Base-by-base conservation (phyloP, 1,139 yeast genomes). In the Sugiyamaella xylanicola region DNA sequence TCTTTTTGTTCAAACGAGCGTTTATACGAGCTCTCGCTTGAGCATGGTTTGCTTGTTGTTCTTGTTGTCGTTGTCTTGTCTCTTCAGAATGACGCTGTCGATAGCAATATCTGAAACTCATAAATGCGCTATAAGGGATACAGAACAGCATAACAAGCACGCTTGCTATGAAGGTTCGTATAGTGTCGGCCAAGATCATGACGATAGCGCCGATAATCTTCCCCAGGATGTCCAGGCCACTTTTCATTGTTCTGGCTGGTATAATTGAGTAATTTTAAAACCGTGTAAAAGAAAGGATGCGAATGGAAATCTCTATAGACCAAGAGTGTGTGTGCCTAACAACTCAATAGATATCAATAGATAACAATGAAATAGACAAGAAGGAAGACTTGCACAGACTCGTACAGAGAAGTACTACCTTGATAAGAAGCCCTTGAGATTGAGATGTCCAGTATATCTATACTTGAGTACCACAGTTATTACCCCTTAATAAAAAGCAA, bases 91-190 rank as follows among this genome's bases (percentile, higher is more conserved):
- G 57, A n/a, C 68, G 65, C 11, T 69, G 60, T 40, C 73, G 57
- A 59, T 67, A 64, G 56, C 72, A 71, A 58, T 69, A 72, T 55
- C 71, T 61, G n/a, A 71, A 59, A 20, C 72, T 72, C 59, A 72
- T 63, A 51, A 71, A 63, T 51, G 71, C 70, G 62, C 71, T 68
- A 50, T 47, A 58, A 16, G 65, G 66, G 39, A 61, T 43, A 51
- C 60, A 61, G 57, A 59, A 55, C 46, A 63, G 37, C 39, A 60
- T 46, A 32, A 55, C 49, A 54, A 61, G 50, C 20, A 57, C 41
- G 36, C 63, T 53, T 58, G 63, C 60, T 51, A 61, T 36, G 36
- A 61, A 47, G 37, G 63, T 56, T 47, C 62, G 59, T 48, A 60
- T 13, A 19, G 59, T 54, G 60, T 62, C 61, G 60, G 64, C 48